Base-by-base conservation (phyloP, 1,284 basidiomycete genomes). In the Mycena sp. region DNA sequence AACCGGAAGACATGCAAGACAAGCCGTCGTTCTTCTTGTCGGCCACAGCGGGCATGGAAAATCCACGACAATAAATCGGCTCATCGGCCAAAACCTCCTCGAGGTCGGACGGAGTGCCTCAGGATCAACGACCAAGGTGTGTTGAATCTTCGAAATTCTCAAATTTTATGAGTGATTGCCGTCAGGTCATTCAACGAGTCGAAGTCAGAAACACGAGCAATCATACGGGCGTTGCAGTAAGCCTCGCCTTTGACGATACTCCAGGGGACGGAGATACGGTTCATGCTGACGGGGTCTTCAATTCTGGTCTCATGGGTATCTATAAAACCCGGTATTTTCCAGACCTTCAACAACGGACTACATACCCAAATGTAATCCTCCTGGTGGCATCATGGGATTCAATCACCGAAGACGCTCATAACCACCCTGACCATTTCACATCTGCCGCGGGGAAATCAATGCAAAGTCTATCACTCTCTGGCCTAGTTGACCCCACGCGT, bases 161-260 rank as follows among this genome's bases (percentile, higher is more conserved):
- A 25, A 25, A 25, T 52, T 25, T 25, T n/a, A 52, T 20, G 50
- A 52, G 7, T 22, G 5, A 20, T 22, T 11, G n/a, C n/a, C n/a
- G 4, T 22, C 3, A 69, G 67, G 62, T 3, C 34, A 69, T 69
- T n/a, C 44, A 69, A 38, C 61, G 67, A 7, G 67, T 69, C 37
- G 59, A 59, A 20, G 34, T 69, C n/a, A 4, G 11, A 25, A 9
- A 2, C 4, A 9, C 16, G n/a, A 6, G 59, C 22, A 37, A 39
- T 6, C 16, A 16, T 14, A 59, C 44, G 18, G 18, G 14, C 4
- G 11, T 20, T 8, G 59, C 61, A 14, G 44, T 69, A 14, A 64
- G 62, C 11, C 34, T 69, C 14, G 61, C 62, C 4, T 69, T 69
- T 54, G 67, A 69, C n/a, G 67, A 69, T 46, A 69, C 67, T 18